Percentiles rank a stretch among this genome's conserved stretches.
Evolutionary conservation across 352 stramenopile species (phyloP).

Genomic region (Pythium apleroticum): DNA sequence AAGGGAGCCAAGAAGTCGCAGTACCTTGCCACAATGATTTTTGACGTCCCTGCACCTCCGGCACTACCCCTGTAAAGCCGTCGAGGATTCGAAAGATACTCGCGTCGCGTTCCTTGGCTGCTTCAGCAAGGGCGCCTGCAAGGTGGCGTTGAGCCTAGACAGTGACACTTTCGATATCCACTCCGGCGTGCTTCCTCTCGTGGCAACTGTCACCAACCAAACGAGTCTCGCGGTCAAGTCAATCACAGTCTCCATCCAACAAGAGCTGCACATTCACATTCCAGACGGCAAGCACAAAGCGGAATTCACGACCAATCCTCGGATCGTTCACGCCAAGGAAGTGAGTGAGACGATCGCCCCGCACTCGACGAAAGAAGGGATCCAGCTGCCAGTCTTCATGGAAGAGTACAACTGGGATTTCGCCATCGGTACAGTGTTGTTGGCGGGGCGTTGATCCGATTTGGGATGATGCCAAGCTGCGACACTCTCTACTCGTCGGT

Average conservation of each 20-base stretch:
- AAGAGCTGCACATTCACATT: background rate
- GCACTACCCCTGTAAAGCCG: background rate
- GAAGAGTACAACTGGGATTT: background rate
- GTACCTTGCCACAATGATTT: background rate
- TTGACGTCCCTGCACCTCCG: too few species aligned
- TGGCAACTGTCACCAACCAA: background rate
- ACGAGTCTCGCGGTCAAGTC: background rate
- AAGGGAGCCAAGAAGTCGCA: background rate
- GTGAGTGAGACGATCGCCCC: background rate
- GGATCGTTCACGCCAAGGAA: background rate
- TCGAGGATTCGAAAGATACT: background rate
- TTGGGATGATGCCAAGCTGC: background rate
- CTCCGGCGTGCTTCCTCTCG: background rate
- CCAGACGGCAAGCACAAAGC: background rate
- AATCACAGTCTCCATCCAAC: background rate
- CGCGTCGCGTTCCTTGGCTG: background rate
- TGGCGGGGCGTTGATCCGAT: too few species aligned
- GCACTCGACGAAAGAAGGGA: background rate
- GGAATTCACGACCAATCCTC: background rate
- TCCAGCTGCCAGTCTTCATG: background rate
- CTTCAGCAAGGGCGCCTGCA: background rate
- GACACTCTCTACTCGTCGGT: background rate
- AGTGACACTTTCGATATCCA: background rate
- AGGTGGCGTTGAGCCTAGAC: background rate
- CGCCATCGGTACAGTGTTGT: too few species aligned